Base-by-base conservation (phyloP, 2,329 filamentous ascomycete genomes). In the Fusarium nisikadoi region DNA sequence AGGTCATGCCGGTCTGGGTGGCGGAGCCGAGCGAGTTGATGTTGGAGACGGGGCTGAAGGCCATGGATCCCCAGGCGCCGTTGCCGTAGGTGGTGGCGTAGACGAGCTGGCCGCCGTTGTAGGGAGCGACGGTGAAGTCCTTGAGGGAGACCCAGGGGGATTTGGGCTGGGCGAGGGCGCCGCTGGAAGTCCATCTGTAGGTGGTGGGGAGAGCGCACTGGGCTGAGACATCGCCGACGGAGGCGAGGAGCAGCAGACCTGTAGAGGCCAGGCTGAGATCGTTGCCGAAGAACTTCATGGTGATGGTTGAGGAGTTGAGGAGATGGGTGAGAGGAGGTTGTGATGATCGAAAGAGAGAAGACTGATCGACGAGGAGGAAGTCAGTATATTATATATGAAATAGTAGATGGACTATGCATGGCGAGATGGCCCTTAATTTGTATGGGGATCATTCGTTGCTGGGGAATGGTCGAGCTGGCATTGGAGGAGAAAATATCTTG, bases 91-190 rank as follows among this genome's bases (percentile, higher is more conserved):
- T 83, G 2, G 88, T 86, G 4, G 81, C 89, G 75, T 92, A 92
- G 6, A 92, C 89, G 11, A 92, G 84, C 68, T 91, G 83, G 78
- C 90, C 77, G 59, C 85, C 87, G 38, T 91, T 87, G 82, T 88
- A 88, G 3, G 81, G 76, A 25, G 85, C 85, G 58, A 78, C 76
- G 29, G 87, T 90, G 80, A 92, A 91, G 80, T 92, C 90, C 76
- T 92, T 92, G 74, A 92, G 53, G 2, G 72, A 65, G 6, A 36
- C 23, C 70, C 68, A 74, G 17, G 43, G 43, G 6, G 42, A 38
- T 47, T 74, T 65, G 23, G 72, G 72, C 19, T 52, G 19, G 10
- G 72, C 72, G 11, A 66, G 43, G 16, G 12, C 38, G 8, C 38
- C 38, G 38, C 52, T 66, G 1, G 63, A 66, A 5, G 43, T 45